These are phyloP conservation scores for Cercospora sp. DNA, from an alignment of 2,329 filamentous ascomycete genomes.

Conservation along the genomic window DNA sequence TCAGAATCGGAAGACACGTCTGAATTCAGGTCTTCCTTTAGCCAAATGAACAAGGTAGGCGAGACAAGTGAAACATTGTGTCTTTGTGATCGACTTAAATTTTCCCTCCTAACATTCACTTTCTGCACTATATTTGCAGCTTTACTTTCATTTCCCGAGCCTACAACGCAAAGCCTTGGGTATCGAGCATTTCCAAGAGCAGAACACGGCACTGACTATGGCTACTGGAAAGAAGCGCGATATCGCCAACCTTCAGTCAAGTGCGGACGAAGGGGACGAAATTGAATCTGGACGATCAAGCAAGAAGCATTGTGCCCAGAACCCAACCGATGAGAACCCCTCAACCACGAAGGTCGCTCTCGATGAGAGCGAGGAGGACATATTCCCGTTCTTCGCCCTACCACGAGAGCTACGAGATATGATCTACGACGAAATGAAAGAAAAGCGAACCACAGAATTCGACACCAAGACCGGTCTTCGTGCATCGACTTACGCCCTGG, in stretches of 20 bases:
- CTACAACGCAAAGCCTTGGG: not conserved
- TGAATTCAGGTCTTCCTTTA: not conserved
- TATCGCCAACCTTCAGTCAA: not conserved
- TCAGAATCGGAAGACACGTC: not conserved
- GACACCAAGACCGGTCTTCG: not conserved
- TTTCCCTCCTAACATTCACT: not conserved
- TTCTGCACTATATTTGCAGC: not conserved
- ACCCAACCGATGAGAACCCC: not conserved
- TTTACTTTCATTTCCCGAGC: not conserved
- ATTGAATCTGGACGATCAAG: not conserved
- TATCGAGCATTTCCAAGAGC: not conserved
- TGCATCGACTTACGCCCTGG: not conserved
- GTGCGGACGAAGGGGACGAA: not conserved
- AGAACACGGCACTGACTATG: not conserved
- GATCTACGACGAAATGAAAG: not conserved
- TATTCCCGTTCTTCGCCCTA: not conserved
- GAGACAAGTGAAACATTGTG: not conserved
- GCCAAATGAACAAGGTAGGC: not conserved
- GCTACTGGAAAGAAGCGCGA: not conserved
- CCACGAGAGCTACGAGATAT: not conserved
- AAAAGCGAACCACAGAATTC: not conserved
- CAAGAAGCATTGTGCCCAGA: not conserved
- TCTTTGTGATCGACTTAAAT: not conserved
- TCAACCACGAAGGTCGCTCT: not conserved
- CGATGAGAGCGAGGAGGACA: not conserved